Conservation (phyloP, 2,329 filamentous ascomycete genomes). For the Lojkania enalia region DNA sequence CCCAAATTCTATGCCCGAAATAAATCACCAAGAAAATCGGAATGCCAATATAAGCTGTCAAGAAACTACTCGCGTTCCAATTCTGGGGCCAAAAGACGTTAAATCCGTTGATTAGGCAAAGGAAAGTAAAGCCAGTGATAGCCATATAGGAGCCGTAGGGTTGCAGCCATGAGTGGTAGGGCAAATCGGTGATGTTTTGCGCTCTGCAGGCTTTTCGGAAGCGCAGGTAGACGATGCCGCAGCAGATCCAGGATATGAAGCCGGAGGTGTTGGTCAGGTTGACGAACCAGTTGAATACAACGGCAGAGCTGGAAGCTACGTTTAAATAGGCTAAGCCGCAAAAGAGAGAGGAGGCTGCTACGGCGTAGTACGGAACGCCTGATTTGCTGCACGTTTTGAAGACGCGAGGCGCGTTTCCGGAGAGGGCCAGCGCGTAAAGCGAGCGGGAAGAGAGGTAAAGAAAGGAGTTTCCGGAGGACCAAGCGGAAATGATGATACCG, state of each 20-base stretch:
- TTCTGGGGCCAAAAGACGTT: conserved; percentile 69
- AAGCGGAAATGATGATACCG: conserved; percentile 67
- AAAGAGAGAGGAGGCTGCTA: conserved; percentile 49
- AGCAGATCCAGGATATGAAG: conserved; percentile 59
- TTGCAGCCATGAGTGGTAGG: conserved; percentile 59
- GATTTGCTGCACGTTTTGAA: conserved; percentile 63
- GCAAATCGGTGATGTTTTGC: conserved; percentile 57
- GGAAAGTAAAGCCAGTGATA: conserved; percentile 60
- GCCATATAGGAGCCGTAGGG: conserved; percentile 67
- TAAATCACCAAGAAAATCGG: conserved; percentile 63
- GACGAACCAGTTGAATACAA: conserved; percentile 69
- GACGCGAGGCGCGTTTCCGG: conserved; percentile 65
- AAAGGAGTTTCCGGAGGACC: conserved; percentile 60
- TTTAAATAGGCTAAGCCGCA: conserved; percentile 55
- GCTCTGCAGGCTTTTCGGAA: conserved; percentile 62
- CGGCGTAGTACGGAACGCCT: conserved; percentile 59
- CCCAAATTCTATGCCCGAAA: conserved; percentile 54
- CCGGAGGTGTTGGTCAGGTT: conserved; percentile 65
- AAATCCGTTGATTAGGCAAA: conserved; percentile 77
- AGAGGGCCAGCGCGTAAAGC: conserved; percentile 60
- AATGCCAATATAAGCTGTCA: conserved; percentile 68
- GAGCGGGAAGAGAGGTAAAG: conserved; percentile 57
- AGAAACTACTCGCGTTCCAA: conserved; percentile 66
- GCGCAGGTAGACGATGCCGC: conserved; percentile 61
- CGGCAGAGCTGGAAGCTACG: conserved; percentile 47